phyloP scores from a whole-genome alignment of 2,329 filamentous ascomycete genomes.

The Venturia aucupariae region DNA sequence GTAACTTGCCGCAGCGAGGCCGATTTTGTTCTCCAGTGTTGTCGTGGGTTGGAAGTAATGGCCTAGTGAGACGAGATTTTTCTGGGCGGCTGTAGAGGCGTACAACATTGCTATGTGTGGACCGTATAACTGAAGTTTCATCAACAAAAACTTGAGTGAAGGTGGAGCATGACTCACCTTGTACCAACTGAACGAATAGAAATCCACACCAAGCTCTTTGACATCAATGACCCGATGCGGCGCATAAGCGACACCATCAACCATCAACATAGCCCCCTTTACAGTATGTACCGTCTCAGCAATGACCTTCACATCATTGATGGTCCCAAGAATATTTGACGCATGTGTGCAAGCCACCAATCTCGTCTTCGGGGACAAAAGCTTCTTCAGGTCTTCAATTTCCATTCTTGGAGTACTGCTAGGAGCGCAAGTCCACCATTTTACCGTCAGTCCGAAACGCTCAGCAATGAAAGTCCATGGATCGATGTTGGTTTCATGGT shows the following conservation, averaged over 20 bases:
- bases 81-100: conserved; percentile 47
- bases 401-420: conserved; percentile 49
- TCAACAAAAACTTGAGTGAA: no score
- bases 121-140: conserved; percentile 46
- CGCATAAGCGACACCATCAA: conserved; percentile 69
- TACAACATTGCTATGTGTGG: conserved; percentile 67
- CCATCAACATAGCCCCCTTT: conserved; percentile 50
- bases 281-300: conserved; percentile 42
- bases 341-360: conserved; percentile 66
- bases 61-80: conserved; percentile 46
- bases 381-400: conserved; percentile 44
- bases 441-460: conserved; percentile 50
- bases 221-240: conserved; percentile 66
- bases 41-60: conserved; percentile 59
- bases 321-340: conserved; percentile 64
- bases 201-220: conserved; percentile 57
- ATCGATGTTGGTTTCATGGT: conserved; percentile 71
- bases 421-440: conserved; percentile 52
- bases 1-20: conserved; percentile 60
- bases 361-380: conserved; percentile 56
- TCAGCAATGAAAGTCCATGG: conserved; percentile 63
- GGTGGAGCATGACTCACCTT: conserved; percentile 36
- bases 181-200: conserved; percentile 75
- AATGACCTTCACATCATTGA: conserved; percentile 53
- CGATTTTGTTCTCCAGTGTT: conserved; percentile 58